phyloP scores from a whole-genome alignment of 805 yeast species.

The Saccharomycopsis javanensis region DNA sequence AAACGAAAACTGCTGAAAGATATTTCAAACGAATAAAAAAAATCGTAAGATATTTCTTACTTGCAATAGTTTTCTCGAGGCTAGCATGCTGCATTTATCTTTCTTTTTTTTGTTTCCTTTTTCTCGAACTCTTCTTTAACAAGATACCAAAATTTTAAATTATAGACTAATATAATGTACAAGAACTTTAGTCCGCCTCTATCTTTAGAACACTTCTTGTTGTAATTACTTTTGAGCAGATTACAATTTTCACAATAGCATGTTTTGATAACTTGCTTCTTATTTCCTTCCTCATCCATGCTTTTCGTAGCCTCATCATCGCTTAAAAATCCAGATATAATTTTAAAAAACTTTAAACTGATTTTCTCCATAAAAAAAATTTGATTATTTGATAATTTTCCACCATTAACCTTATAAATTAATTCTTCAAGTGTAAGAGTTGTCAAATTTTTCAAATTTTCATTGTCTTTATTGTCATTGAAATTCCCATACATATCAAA shows the following conservation, averaged over 20 bases:
- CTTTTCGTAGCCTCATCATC: background rate
- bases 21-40: no score
- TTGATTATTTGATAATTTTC: slow-evolving; percentile 59
- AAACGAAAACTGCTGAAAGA: no score
- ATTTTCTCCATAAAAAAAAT: slow-evolving; percentile 73
- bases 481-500: background rate
- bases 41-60: no score
- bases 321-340: slow-evolving; percentile 32
- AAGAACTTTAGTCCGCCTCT: slow-evolving; percentile 55
- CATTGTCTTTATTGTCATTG: background rate
- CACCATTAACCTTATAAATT: slow-evolving; percentile 30
- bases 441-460: background rate
- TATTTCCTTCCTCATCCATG: background rate
- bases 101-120: background rate
- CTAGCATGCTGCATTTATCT: background rate
- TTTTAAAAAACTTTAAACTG: slow-evolving; percentile 67
- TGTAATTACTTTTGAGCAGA: background rate
- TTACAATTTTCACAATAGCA: slow-evolving; percentile 1
- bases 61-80: no score
- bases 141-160: slow-evolving; percentile 46
- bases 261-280: background rate
- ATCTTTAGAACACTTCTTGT: slow-evolving; percentile 26
- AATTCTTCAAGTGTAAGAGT: slow-evolving; percentile 31
- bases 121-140: background rate
- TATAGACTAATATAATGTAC: slow-evolving; percentile 40